Evolutionary conservation across 2,329 filamentous ascomycete genomes (phyloP).

Genomic region (Claviceps capensis): DNA sequence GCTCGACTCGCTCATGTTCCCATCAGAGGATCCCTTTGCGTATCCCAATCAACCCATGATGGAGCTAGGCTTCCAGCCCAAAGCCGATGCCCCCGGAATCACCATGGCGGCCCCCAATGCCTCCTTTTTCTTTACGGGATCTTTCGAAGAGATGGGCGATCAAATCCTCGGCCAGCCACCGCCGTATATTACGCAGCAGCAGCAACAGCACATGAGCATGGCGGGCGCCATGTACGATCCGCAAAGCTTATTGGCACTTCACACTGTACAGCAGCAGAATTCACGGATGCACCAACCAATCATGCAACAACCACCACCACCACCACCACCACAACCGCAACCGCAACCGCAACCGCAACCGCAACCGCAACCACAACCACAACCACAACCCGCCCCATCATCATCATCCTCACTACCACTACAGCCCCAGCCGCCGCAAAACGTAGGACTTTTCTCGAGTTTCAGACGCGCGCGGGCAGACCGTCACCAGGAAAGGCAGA

Average conservation of each 20-base stretch:
- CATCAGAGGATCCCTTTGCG: constrained; percentile 61
- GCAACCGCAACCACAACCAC: constrained; percentile 12
- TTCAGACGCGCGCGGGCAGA: constrained; percentile 13
- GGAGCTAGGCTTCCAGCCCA: constrained; percentile 32
- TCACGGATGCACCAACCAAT: constrained; percentile 3
- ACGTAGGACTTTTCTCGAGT: constrained; percentile 16
- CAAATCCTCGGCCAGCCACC: constrained; percentile 59
- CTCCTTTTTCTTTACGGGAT: constrained; percentile 37
- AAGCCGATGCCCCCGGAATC: constrained; percentile 18
- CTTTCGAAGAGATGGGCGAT: constrained; percentile 56
- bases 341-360: constrained; percentile 9
- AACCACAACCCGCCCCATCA: constrained; percentile 5
- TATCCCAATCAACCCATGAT: constrained; percentile 68
- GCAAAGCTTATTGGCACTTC: constrained; percentile 29
- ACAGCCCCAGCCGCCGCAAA: constrained; percentile 12
- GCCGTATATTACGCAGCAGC: constrained; percentile 51
- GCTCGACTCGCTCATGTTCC: constrained; percentile 69
- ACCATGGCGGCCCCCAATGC: constrained; percentile 23
- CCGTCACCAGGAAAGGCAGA: constrained; percentile 24
- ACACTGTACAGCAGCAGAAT: constrained; percentile 10
- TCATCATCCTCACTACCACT: constrained; percentile 11
- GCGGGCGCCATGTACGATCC: constrained; percentile 30
- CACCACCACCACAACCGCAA: constrained; percentile 6
- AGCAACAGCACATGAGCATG: constrained; percentile 26
- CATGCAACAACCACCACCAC: constrained; percentile 17